Conservation (phyloP, 2,329 filamentous ascomycete genomes). For the Aspergillus vadensis region DNA sequence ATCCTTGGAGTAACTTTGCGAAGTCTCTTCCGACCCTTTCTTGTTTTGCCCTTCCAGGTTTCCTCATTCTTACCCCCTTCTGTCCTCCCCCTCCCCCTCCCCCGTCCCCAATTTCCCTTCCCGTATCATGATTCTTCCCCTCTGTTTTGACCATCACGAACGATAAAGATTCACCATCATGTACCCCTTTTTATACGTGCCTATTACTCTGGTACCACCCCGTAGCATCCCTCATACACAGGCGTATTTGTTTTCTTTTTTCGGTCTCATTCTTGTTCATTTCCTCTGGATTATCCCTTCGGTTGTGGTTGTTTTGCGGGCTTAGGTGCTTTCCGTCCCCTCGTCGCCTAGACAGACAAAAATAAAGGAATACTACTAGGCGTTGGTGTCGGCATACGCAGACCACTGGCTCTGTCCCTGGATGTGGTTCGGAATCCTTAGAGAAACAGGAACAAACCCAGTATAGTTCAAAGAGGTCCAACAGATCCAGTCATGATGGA, state of each 20-base stretch:
- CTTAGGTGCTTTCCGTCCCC: constrained; percentile 6
- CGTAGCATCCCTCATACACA: constrained; percentile 46
- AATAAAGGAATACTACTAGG: not conserved
- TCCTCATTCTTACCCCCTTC: constrained; percentile 1
- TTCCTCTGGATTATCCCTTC: constrained; percentile 13
- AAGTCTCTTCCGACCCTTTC: constrained; percentile 11
- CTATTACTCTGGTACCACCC: constrained; percentile 18
- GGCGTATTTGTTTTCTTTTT: constrained; percentile 31
- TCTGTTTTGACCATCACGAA: constrained; percentile 37
- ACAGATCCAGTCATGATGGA: constrained; percentile 9
- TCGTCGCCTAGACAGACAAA: not conserved
- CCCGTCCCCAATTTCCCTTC: constrained; percentile 14
- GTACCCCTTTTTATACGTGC: constrained; percentile 39
- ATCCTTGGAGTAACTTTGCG: constrained; percentile 1
- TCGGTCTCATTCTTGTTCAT: constrained; percentile 27
- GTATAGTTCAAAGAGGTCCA: not conserved
- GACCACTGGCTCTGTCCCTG: not conserved
- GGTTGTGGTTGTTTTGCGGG: constrained; percentile 10
- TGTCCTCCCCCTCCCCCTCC: constrained; percentile 13
- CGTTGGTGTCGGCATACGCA: not conserved
- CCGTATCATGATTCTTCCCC: constrained; percentile 27
- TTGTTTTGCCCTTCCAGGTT: constrained; percentile 20
- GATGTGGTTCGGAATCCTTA: not conserved
- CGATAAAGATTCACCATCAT: constrained; percentile 53
- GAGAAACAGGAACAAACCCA: not conserved